Conservation (phyloP, 352 stramenopile species). For the Lagenidium sp. region DNA sequence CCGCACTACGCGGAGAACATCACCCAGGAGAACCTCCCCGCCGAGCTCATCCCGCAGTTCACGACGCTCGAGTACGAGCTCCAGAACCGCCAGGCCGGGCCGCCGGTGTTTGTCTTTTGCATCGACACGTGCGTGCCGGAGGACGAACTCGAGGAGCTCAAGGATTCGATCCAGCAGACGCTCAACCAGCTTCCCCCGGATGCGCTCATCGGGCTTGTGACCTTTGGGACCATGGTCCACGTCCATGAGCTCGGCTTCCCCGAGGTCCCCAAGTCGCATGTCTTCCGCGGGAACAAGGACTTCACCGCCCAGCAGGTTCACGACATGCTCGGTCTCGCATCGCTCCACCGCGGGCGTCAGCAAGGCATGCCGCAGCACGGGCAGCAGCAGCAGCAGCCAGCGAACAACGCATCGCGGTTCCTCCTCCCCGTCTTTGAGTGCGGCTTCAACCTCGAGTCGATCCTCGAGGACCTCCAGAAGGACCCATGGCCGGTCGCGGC, state of each 20-base stretch:
- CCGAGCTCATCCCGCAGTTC: conserved; percentile 98
- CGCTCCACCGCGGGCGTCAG: conserved; percentile 29
- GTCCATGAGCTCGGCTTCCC: conserved; percentile 98
- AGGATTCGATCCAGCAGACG: conserved; percentile 97
- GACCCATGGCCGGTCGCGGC: conserved; percentile 97
- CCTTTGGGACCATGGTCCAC: conserved; percentile 98
- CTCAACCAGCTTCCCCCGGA: conserved; percentile 98
- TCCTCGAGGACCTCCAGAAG: conserved; percentile 96
- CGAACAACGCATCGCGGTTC: conserved; percentile 90
- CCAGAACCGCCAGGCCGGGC: conserved; percentile 86
- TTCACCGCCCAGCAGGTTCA: conserved; percentile 94
- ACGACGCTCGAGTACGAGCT: conserved; percentile 99
- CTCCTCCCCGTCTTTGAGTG: conserved; percentile 96
- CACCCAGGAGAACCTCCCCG: conserved; percentile 97
- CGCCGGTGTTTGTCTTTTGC: conserved; percentile 98
- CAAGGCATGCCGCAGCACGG: conserved; percentile 4
- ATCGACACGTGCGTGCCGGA: conserved; percentile 98
- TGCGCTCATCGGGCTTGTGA: conserved; percentile 97
- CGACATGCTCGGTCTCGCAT: conserved; percentile 92
- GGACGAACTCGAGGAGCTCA: conserved; percentile 96
- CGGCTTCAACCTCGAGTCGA: conserved; percentile 95
- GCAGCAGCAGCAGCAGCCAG: conserved; percentile 70
- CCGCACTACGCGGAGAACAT: conserved; percentile 94
- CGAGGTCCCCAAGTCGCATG: conserved; percentile 95
- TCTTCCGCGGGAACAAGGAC: conserved; percentile 99